These are phyloP conservation scores for Davidsoniella neocaledoniae DNA, from an alignment of 2,329 filamentous ascomycete genomes.

Conservation along the genomic window DNA sequence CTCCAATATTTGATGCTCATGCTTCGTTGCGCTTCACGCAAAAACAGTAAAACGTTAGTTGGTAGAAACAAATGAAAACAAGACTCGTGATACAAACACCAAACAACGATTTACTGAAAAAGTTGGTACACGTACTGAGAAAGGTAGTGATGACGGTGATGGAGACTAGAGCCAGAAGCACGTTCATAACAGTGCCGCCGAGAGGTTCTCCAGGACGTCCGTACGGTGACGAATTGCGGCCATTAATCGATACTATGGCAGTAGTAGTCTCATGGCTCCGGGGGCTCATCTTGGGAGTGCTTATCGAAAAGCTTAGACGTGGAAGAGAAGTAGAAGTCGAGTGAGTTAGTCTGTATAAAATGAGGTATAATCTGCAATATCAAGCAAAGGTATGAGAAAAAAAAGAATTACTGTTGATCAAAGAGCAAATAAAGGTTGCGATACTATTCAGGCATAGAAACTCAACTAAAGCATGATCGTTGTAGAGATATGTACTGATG, in stretches of 20 bases:
- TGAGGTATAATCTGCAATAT: no score
- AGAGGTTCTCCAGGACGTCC: slow-evolving; percentile 16
- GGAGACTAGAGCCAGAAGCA: slow-evolving; percentile 21
- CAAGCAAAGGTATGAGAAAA: no score
- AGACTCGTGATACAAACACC: neutral
- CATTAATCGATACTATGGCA: neutral
- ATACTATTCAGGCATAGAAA: no score
- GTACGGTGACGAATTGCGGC: neutral
- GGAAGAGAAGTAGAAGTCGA: no score
- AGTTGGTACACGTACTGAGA: slow-evolving; percentile 18
- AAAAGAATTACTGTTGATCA: no score
- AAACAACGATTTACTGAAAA: no score
- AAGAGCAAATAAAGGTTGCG: no score
- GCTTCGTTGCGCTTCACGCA: slow-evolving; percentile 7
- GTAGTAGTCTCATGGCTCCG: neutral
- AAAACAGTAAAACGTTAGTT: neutral
- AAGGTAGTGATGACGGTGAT: slow-evolving; percentile 22
- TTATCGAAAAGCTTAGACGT: no score
- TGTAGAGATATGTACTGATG: no score
- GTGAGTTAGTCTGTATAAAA: no score
- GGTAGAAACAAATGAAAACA: neutral
- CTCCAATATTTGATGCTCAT: slow-evolving; percentile 13
- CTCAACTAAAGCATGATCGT: no score
- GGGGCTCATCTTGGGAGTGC: no score
- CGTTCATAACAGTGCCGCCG: slow-evolving; percentile 21